phyloP scores from a whole-genome alignment of 2,329 filamentous ascomycete genomes.

The Aspergillus cejpii region DNA sequence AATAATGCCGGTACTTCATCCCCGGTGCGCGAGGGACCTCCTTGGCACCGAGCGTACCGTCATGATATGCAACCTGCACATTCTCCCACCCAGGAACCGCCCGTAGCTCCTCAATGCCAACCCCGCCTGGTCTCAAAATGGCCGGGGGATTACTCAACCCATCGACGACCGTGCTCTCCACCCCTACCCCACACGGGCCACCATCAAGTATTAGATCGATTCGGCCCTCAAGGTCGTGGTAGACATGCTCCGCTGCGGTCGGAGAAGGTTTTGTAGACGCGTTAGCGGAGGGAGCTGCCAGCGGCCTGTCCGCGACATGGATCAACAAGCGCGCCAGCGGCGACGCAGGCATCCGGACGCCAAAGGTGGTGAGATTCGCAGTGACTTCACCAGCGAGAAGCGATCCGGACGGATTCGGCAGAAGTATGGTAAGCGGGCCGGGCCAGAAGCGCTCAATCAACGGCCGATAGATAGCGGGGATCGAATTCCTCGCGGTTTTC shows the following conservation, averaged over 20 bases:
- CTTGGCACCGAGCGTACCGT: conserved; percentile 61
- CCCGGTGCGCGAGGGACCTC: conserved; percentile 74
- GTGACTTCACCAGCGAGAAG: conserved; percentile 85
- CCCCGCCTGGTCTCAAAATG: conserved; percentile 77
- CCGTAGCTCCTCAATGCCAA: conserved; percentile 73
- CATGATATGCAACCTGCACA: conserved; percentile 70
- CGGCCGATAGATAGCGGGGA: conserved; percentile 70
- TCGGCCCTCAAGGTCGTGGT: conserved; percentile 71
- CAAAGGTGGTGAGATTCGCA: conserved; percentile 75
- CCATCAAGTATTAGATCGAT: conserved; percentile 87
- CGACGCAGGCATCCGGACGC: conserved; percentile 80
- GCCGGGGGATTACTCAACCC: conserved; percentile 74
- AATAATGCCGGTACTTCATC: conserved; percentile 99
- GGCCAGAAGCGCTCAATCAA: conserved; percentile 87
- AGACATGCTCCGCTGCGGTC: conserved; percentile 82
- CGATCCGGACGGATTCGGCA: conserved; percentile 65
- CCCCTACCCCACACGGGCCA: conserved; percentile 76
- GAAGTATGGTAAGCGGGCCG: conserved; percentile 81
- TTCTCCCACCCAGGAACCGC: conserved; percentile 72
- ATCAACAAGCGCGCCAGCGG: conserved; percentile 85
- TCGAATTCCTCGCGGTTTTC: conserved; percentile 28
- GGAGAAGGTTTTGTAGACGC: conserved; percentile 89
- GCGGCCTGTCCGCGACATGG: conserved; percentile 64
- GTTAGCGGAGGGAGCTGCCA: conserved; percentile 91
- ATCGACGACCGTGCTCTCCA: conserved; percentile 96